Evolutionary conservation across 371 early-diverging fungal species (phyloP).

Genomic region (Mortierella sp.): DNA sequence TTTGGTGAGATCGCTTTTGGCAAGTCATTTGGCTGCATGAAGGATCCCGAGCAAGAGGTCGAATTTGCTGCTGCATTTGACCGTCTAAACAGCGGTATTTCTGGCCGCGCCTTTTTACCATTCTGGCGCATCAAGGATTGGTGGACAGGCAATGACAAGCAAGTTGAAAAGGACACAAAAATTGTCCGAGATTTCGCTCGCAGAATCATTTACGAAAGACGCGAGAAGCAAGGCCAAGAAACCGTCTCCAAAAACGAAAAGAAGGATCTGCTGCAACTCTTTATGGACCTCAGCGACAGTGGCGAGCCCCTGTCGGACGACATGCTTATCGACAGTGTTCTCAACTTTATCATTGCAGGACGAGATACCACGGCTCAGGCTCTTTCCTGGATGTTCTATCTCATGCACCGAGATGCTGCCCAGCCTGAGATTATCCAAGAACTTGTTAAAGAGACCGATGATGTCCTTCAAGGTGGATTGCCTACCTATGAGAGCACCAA

Average conservation of each 20-base stretch:
- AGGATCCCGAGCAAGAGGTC: conserved; percentile 19
- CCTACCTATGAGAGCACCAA: conserved; percentile 61
- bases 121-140: conserved; percentile 51
- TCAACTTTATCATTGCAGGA: conserved; percentile 70
- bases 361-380: conserved; percentile 82
- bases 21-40: conserved; percentile 35
- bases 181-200: conserved; percentile 58
- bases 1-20: conserved; percentile 64
- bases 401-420: conserved; percentile 54
- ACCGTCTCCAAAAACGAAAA: background rate
- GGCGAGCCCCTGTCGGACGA: conserved; percentile 63
- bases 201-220: conserved; percentile 59
- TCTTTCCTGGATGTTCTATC: conserved; percentile 75
- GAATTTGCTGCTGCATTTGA: conserved; percentile 71
- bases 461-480: conserved; percentile 52
- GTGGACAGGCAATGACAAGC: conserved; percentile 31
- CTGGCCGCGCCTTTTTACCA: conserved; percentile 48
- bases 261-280: conserved; percentile 70
- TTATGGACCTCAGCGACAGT: conserved; percentile 68
- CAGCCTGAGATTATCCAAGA: conserved; percentile 63
- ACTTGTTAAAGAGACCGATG: conserved; percentile 66
- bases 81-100: conserved; percentile 54
- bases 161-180: conserved; percentile 29
- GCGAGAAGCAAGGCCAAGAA: background rate
- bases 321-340: conserved; percentile 69